A percentile compares a stretch with the other conserved stretches of the same genome.
Conservation (phyloP, 768 basidiomycete genomes). For the Boletus rubropictus region DNA sequence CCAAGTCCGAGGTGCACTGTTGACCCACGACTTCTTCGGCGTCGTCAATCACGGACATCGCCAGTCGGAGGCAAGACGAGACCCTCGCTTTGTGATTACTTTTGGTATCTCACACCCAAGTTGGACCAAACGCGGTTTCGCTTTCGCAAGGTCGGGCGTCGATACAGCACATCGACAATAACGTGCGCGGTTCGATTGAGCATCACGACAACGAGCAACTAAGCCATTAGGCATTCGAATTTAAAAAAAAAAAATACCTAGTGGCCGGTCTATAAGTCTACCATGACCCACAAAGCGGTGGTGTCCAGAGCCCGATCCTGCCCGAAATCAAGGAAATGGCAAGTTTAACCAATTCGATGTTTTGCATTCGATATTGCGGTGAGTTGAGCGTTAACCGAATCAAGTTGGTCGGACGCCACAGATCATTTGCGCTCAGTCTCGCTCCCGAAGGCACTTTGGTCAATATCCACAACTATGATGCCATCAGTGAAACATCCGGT, state of each 20-base stretch:
- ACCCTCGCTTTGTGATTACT: neutral
- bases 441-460: slow-evolving; percentile 50
- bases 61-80: slow-evolving; percentile 31
- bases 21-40: slow-evolving; percentile 39
- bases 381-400: neutral
- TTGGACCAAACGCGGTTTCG: neutral
- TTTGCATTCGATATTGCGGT: slow-evolving; percentile 45
- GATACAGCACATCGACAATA: slow-evolving; percentile 52
- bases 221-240: neutral
- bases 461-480: slow-evolving; percentile 41
- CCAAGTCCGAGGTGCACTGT: slow-evolving; percentile 44
- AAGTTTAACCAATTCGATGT: slow-evolving; percentile 48
- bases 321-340: slow-evolving; percentile 45
- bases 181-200: slow-evolving; percentile 59
- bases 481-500: slow-evolving; percentile 41
- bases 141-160: neutral
- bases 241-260: no score
- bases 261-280: slow-evolving; percentile 39
- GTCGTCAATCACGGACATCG: slow-evolving; percentile 36
- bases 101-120: slow-evolving; percentile 26
- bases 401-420: no score
- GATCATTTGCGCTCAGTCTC: slow-evolving; percentile 46
- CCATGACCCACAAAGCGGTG: slow-evolving; percentile 39
- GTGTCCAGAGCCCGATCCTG: slow-evolving; percentile 51
- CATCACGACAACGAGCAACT: slow-evolving; percentile 52